Conservation (phyloP, 257 asterid genomes). For the Perilla frutescens region DNA sequence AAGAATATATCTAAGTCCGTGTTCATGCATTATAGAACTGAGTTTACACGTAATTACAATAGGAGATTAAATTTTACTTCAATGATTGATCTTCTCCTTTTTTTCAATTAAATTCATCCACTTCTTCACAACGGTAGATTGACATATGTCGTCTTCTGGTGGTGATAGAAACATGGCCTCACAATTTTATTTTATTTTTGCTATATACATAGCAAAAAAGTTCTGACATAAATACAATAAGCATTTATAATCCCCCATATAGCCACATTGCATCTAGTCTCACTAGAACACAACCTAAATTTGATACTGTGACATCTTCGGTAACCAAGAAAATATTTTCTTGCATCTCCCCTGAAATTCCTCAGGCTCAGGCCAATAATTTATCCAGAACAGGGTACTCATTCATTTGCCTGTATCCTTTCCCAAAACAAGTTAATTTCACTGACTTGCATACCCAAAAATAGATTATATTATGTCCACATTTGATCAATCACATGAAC, state of each 20-base stretch:
- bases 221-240: neutral
- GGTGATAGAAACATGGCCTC: neutral
- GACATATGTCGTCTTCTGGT: neutral
- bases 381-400: neutral
- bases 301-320: neutral
- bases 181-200: neutral
- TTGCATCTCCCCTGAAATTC: neutral
- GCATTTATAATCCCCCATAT: neutral
- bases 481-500: constrained; percentile 1
- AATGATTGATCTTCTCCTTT: neutral
- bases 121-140: neutral
- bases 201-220: neutral
- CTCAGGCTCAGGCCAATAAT: neutral
- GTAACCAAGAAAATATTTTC: neutral
- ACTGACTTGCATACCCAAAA: neutral
- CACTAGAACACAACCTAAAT: neutral
- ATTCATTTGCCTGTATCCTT: neutral
- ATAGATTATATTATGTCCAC: neutral
- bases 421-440: neutral
- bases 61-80: neutral
- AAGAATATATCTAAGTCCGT: neutral
- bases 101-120: neutral
- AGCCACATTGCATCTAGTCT: neutral
- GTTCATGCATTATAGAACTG: neutral
- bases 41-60: neutral